Evolutionary conservation across 2,329 filamentous ascomycete genomes (phyloP).

Genomic region (Penicillium sp.): DNA sequence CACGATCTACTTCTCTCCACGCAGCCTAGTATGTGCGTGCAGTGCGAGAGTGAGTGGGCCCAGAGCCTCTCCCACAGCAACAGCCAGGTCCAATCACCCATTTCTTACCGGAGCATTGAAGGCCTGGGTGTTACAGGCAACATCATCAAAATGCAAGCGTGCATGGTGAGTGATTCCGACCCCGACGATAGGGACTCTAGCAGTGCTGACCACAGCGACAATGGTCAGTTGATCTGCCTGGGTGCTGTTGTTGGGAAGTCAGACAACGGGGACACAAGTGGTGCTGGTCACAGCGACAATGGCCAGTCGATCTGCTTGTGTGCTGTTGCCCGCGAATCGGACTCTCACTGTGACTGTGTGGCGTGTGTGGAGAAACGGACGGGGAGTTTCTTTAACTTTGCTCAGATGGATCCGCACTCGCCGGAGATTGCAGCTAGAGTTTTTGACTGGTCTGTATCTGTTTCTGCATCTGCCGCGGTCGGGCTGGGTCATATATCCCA

Average conservation of each 20-base stretch:
- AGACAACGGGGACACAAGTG: neutral
- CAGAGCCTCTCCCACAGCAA: neutral
- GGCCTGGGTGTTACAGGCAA: neutral
- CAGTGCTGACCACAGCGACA: conserved; percentile 1
- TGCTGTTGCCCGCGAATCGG: neutral
- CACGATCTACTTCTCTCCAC: conserved; percentile 14
- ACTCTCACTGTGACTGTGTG: neutral
- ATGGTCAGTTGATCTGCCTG: neutral
- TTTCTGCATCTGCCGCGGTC: neutral
- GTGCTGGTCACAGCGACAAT: conserved; percentile 3
- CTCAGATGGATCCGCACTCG: neutral
- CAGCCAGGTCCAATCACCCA: neutral
- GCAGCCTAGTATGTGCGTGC: conserved; percentile 8
- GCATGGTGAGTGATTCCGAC: conserved; percentile 3
- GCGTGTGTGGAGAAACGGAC: neutral
- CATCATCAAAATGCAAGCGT: conserved; percentile 4
- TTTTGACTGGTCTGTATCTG: neutral
- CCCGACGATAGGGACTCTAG: neutral
- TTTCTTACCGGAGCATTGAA: conserved; percentile 1
- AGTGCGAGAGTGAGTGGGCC: conserved; percentile 15
- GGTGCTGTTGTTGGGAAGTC: neutral
- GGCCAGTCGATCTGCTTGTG: neutral
- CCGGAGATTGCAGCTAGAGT: neutral
- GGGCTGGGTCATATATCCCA: neutral
- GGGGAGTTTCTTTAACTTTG: neutral